Evolutionary conservation across 2,329 filamentous ascomycete species (phyloP).

Genomic region (Pestalotiopsis sp.): DNA sequence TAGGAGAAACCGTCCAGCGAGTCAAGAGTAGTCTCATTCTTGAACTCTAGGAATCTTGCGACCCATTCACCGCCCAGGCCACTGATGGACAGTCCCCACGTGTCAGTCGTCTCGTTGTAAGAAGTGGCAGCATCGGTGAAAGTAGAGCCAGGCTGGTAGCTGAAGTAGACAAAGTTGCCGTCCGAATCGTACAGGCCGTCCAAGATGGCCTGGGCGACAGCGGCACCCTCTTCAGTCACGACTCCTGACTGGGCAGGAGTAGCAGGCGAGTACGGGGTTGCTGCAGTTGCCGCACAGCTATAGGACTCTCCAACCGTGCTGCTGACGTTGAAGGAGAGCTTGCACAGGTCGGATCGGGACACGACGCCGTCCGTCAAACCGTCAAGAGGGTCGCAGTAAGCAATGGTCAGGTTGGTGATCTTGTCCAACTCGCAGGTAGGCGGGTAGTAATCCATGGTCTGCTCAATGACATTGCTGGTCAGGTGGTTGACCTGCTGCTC

Average conservation of each 20-base stretch:
- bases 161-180: constrained; percentile 37
- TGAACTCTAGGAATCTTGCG: constrained; percentile 21
- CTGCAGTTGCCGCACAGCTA: constrained; percentile 41
- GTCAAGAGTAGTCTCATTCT: constrained; percentile 35
- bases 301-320: constrained; percentile 48
- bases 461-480: constrained; percentile 39
- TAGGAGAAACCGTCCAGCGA: constrained; percentile 49
- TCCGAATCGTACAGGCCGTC: constrained; percentile 38
- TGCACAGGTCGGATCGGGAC: constrained; percentile 37
- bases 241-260: constrained; percentile 29
- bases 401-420: constrained; percentile 56
- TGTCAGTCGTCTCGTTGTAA: constrained; percentile 31
- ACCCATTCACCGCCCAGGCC: constrained; percentile 34
- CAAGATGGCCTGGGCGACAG: constrained; percentile 35
- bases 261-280: constrained; percentile 11
- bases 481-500: constrained; percentile 50
- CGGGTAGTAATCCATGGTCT: constrained; percentile 41
- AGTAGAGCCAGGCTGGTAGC: constrained; percentile 31
- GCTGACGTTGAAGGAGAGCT: constrained; percentile 41
- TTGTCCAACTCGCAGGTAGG: constrained; percentile 46
- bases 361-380: constrained; percentile 58
- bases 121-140: constrained; percentile 36
- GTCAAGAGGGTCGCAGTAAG: constrained; percentile 57
- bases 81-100: constrained; percentile 26
- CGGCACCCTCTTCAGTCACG: constrained; percentile 30